Percentiles rank a stretch among this genome's conserved stretches.
phyloP scores from a whole-genome alignment of 192 early-diverging fungal genomes.

The Linnemannia zychae region DNA sequence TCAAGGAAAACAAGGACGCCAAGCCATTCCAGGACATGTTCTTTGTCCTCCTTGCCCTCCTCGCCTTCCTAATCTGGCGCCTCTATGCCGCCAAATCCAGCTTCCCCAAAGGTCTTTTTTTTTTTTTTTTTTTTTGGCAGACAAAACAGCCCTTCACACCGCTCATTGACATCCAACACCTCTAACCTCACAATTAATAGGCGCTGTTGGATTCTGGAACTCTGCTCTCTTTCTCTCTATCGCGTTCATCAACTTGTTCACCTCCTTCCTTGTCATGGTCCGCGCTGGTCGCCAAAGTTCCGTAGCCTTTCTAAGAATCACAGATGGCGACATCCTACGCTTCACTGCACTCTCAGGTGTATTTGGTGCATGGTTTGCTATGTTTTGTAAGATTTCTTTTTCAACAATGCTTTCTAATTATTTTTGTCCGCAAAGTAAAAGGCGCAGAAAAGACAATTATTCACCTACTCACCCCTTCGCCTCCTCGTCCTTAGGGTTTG shows the following conservation, averaged over 20 bases:
- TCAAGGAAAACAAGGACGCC: conserved; percentile 31
- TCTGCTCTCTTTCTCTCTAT: conserved; percentile 26
- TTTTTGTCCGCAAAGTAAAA: background rate
- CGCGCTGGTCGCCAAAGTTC: conserved; percentile 26
- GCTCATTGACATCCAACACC: background rate
- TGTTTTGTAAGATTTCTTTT: conserved; percentile 34
- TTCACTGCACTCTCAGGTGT: conserved; percentile 38
- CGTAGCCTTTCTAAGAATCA: conserved; percentile 24
- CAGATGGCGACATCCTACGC: conserved; percentile 29
- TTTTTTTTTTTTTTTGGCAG: background rate
- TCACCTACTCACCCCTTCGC: background rate
- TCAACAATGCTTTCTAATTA: background rate
- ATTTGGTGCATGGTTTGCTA: conserved; percentile 41
- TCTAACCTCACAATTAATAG: conserved; percentile 18
- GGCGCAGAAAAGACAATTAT: background rate
- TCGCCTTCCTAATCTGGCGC: conserved; percentile 44
- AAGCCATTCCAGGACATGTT: conserved; percentile 48
- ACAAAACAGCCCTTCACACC: background rate
- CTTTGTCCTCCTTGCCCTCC: conserved; percentile 19
- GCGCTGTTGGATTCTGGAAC: conserved; percentile 34
- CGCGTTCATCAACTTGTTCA: conserved; percentile 34
- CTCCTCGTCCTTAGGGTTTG: conserved; percentile 13
- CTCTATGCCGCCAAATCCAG: conserved; percentile 25
- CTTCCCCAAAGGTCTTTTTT: conserved; percentile 21
- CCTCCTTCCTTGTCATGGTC: conserved; percentile 46